phyloP scores from a whole-genome alignment of 495 filamentous ascomycete genomes.

The Penicillium longicatenatum region DNA sequence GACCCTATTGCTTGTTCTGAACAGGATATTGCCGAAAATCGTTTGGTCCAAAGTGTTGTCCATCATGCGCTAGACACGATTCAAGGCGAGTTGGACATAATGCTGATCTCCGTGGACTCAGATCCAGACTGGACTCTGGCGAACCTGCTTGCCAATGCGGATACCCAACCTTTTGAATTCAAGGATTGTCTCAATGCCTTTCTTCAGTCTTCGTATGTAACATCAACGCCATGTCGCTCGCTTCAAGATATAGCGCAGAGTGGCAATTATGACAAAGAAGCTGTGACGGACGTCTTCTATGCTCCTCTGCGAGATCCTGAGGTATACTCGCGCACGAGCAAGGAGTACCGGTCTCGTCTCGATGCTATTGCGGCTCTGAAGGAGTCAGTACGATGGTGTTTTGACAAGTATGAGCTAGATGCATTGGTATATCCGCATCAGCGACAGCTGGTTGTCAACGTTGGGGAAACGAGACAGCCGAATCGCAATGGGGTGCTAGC shows the following conservation, averaged over 20 bases:
- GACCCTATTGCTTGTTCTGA: constrained; percentile 38
- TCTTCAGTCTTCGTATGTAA: constrained; percentile 29
- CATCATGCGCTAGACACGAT: constrained; percentile 32
- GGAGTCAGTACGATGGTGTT: constrained; percentile 45
- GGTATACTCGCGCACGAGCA: constrained; percentile 44
- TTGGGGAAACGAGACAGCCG: constrained; percentile 55
- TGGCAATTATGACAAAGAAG: constrained; percentile 47
- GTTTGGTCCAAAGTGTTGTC: constrained; percentile 53
- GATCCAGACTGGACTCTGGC: constrained; percentile 52
- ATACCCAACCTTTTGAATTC: constrained; percentile 63
- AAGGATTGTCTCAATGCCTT: constrained; percentile 52
- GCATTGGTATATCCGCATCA: constrained; percentile 68
- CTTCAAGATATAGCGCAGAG: constrained; percentile 60
- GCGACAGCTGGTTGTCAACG: constrained; percentile 59
- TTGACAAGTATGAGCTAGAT: constrained; percentile 50
- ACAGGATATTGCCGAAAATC: constrained; percentile 58
- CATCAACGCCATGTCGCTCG: constrained; percentile 29
- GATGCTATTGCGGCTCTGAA: constrained; percentile 50
- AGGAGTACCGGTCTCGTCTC: constrained; percentile 44
- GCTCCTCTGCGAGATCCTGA: constrained; percentile 14
- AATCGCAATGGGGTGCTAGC: constrained; percentile 67
- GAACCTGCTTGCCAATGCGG: constrained; percentile 43
- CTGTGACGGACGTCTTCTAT: constrained; percentile 49
- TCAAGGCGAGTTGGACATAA: constrained; percentile 17
- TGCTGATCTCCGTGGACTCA: constrained; percentile 37